A percentile compares a stretch with the other conserved stretches of the same genome.
Evolutionary conservation across 2,329 filamentous ascomycete genomes (phyloP).

Genomic region (Coniochaeta prunicola): DNA sequence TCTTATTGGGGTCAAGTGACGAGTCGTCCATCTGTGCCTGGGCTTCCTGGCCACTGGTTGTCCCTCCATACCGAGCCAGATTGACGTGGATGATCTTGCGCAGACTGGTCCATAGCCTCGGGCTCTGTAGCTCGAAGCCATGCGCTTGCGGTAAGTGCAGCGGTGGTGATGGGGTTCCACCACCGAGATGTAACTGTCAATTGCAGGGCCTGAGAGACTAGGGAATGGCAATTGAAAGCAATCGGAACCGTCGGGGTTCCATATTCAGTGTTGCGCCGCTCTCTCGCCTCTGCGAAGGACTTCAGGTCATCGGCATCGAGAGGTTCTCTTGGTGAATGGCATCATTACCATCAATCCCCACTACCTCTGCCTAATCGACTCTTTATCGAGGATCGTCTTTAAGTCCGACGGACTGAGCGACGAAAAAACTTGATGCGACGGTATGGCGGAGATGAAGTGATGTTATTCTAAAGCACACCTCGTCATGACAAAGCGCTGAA

Average conservation of each 20-base stretch:
- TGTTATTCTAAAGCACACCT: neutral
- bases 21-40: neutral
- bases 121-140: too few relatives aligned
- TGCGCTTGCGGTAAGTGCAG: too few relatives aligned
- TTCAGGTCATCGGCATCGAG: neutral
- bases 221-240: neutral
- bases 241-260: neutral
- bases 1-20: neutral
- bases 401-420: neutral
- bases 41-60: neutral
- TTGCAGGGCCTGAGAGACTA: neutral
- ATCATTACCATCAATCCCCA: too few relatives aligned
- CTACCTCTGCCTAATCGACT: neutral
- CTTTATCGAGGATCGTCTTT: neutral
- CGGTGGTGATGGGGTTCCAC: too few relatives aligned
- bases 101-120: too few relatives aligned
- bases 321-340: neutral
- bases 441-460: neutral
- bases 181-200: neutral
- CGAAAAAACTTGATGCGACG: neutral
- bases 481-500: neutral
- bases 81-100: too few relatives aligned
- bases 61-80: neutral
- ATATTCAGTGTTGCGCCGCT: neutral
- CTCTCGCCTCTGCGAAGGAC: neutral